Conservation (phyloP, 2,329 filamentous ascomycete species). For the Exserohilum rostratum region DNA sequence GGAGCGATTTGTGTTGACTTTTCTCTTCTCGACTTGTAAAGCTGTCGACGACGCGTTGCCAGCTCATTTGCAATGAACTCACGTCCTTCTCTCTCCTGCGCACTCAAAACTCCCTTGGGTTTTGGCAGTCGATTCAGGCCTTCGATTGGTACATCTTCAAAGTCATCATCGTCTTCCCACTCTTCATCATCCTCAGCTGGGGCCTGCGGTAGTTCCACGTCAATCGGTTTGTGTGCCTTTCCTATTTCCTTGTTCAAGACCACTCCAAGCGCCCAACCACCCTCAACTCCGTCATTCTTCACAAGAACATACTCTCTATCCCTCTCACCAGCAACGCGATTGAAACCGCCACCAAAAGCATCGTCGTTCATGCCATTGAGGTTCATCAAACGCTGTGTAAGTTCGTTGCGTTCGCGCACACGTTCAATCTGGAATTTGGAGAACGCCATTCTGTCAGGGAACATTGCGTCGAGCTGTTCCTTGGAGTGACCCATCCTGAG, state of each 20-base stretch:
- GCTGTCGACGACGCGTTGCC: constrained; percentile 53
- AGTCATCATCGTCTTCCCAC: constrained; percentile 77
- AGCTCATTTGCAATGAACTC: constrained; percentile 47
- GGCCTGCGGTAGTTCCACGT: constrained; percentile 71
- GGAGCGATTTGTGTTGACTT: constrained; percentile 21
- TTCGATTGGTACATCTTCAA: constrained; percentile 92
- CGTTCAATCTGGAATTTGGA: constrained; percentile 95
- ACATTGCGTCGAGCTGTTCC: constrained; percentile 95
- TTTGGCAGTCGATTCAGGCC: constrained; percentile 85
- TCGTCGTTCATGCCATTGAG: constrained; percentile 89
- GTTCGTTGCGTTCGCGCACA: constrained; percentile 87
- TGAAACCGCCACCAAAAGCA: constrained; percentile 66
- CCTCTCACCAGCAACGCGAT: constrained; percentile 80
- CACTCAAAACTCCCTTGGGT: constrained; percentile 42
- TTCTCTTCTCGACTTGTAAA: constrained; percentile 54
- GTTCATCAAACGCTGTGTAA: constrained; percentile 94
- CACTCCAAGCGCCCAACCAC: constrained; percentile 94
- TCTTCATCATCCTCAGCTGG: constrained; percentile 63
- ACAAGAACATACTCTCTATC: constrained; percentile 94
- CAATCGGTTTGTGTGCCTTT: constrained; percentile 84
- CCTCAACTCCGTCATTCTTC: constrained; percentile 92
- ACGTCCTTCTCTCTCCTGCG: constrained; percentile 40
- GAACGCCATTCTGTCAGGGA: constrained; percentile 96
- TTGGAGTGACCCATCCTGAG: constrained; percentile 96
- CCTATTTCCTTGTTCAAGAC: constrained; percentile 85